A percentile compares a stretch with the other conserved stretches of the same genome.
Conservation (phyloP, 148 eudicot species). For the Rhododendron ovatum region DNA sequence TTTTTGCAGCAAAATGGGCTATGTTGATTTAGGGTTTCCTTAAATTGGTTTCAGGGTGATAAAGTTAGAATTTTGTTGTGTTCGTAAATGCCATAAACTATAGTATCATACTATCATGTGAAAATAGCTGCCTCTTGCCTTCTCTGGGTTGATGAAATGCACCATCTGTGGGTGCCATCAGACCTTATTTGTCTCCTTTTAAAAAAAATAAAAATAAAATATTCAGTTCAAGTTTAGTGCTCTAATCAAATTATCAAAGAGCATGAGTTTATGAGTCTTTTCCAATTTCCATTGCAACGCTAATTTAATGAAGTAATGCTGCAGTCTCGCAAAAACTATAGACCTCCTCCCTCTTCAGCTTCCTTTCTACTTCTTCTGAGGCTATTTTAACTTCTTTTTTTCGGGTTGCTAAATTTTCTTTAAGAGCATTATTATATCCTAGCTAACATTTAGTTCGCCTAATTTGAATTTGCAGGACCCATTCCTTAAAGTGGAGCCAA, state of each 20-base stretch:
- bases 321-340: background rate
- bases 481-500: constrained; percentile 22
- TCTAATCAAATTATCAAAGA: no score
- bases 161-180: background rate
- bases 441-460: background rate
- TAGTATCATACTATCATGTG: background rate
- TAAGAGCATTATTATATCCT: background rate
- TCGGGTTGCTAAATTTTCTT: background rate
- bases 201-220: no score
- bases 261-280: background rate
- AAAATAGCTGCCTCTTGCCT: background rate
- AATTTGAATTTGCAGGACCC: constrained; percentile 28
- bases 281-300: background rate
- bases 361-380: background rate
- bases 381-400: background rate
- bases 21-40: background rate
- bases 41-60: background rate
- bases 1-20: no score
- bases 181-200: background rate
- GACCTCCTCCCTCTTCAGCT: background rate
- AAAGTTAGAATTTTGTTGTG: background rate
- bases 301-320: background rate
- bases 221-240: background rate
- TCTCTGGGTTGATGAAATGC: background rate
- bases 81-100: background rate